A percentile compares a stretch with the other conserved stretches of the same genome.
Conservation (phyloP, 768 basidiomycete species). For the Grammothele lineata region DNA sequence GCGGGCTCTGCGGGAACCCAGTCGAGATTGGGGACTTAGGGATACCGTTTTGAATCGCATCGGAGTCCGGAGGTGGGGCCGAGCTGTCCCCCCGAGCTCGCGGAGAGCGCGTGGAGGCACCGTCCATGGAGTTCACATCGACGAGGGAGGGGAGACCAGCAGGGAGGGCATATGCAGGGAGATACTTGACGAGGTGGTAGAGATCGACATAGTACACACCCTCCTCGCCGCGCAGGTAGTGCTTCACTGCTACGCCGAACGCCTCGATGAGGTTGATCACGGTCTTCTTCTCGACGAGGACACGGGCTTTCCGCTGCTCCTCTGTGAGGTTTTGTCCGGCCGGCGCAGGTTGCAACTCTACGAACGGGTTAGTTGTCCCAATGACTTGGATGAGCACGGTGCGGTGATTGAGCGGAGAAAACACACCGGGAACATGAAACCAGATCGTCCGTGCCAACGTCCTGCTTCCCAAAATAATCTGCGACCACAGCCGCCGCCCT, state of each 20-base stretch:
- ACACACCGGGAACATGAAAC: conserved; percentile 62
- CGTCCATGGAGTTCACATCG: conserved; percentile 23
- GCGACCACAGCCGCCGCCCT: conserved; percentile 64
- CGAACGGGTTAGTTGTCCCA: no score
- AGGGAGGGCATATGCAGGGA: conserved; percentile 61
- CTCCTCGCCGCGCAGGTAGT: conserved; percentile 60
- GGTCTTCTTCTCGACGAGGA: conserved; percentile 64
- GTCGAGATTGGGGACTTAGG: conserved; percentile 1
- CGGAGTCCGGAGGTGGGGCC: conserved; percentile 2
- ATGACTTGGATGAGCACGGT: background rate
- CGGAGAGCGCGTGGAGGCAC: conserved; percentile 5
- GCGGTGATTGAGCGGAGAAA: background rate
- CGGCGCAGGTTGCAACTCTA: conserved; percentile 23
- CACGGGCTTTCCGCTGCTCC: conserved; percentile 40
- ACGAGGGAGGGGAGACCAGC: conserved; percentile 40
- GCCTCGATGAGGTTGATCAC: conserved; percentile 65
- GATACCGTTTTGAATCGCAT: background rate
- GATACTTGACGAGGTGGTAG: conserved; percentile 66
- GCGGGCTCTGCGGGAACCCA: background rate
- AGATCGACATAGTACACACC: conserved; percentile 42
- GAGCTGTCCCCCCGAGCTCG: conserved; percentile 10
- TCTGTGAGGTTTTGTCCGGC: background rate
- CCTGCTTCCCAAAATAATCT: conserved; percentile 53
- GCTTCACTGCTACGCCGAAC: conserved; percentile 62
- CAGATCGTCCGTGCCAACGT: conserved; percentile 59